These are phyloP conservation scores for Populus tremula DNA, from an alignment of 345 rosid genomes.

Conservation along the genomic window DNA sequence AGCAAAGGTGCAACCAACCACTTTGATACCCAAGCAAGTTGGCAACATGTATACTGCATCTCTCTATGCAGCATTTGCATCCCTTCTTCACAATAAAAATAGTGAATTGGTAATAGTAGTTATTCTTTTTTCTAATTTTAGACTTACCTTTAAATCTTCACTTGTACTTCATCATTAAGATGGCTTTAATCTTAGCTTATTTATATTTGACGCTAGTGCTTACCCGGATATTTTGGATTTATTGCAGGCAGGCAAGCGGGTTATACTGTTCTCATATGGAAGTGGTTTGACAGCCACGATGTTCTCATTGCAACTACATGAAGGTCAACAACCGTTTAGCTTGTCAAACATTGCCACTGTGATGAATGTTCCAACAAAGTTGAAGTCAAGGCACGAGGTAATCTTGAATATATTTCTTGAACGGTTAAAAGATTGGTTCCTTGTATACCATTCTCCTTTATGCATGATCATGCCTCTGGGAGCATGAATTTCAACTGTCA, in stretches of 20 bases:
- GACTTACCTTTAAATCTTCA: background rate
- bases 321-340: constrained; percentile 68
- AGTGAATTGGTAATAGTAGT: constrained; percentile 59
- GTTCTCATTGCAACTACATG: constrained; percentile 71
- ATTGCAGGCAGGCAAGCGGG: constrained; percentile 73
- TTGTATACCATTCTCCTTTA: background rate
- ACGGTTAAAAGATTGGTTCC: background rate
- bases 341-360: constrained; percentile 70
- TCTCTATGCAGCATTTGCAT: constrained; percentile 88
- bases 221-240: background rate
- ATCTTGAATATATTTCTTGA: background rate
- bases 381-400: constrained; percentile 96
- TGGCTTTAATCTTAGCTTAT: background rate
- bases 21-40: constrained; percentile 92
- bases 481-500: background rate
- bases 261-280: constrained; percentile 88
- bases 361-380: constrained; percentile 65
- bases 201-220: constrained; percentile 1
- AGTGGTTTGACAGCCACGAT: constrained; percentile 93
- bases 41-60: constrained; percentile 99
- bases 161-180: background rate
- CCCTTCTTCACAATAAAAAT: constrained; percentile 79
- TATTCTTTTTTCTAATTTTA: background rate
- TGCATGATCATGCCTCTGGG: background rate
- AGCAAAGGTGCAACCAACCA: constrained; percentile 79